Conservation (phyloP, 139 green algal genomes). For the Volvox africanus region DNA sequence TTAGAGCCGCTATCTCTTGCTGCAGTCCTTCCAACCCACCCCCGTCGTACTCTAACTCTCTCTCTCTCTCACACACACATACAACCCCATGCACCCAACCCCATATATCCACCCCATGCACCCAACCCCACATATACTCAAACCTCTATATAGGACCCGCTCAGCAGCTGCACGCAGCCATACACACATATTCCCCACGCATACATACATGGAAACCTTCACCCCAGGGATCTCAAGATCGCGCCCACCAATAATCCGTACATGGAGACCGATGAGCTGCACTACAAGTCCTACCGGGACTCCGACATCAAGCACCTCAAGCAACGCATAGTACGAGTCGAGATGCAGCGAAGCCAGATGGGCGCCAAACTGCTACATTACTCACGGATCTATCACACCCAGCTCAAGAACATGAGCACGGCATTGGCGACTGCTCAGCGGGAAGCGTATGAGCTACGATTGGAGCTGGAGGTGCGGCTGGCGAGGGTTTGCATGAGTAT, state of each 20-base stretch:
- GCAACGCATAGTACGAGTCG: conserved; percentile 48
- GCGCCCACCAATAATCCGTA: not conserved
- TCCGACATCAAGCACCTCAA: conserved; percentile 51
- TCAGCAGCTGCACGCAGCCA: no score
- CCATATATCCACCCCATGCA: not conserved
- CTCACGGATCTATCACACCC: conserved; percentile 11
- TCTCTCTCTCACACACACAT: not conserved
- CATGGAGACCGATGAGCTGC: conserved; percentile 25
- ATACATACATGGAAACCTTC: no score
- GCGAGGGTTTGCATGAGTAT: not conserved
- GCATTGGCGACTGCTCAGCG: not conserved
- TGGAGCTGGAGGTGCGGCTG: conserved; percentile 9
- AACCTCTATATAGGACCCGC: no score
- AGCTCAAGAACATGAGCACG: not conserved
- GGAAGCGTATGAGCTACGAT: conserved; percentile 21
- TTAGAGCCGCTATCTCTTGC: no score
- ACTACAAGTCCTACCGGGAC: conserved; percentile 43
- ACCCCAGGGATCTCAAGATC: conserved; percentile 19
- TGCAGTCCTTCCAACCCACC: no score
- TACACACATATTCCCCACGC: no score
- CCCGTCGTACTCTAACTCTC: no score
- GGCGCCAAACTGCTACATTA: conserved; percentile 43
- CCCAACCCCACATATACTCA: no score
- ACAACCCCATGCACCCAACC: not conserved
- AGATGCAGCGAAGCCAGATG: conserved; percentile 49